phyloP scores from a whole-genome alignment of 345 rosid genomes.

The Rhizophora mangle region DNA sequence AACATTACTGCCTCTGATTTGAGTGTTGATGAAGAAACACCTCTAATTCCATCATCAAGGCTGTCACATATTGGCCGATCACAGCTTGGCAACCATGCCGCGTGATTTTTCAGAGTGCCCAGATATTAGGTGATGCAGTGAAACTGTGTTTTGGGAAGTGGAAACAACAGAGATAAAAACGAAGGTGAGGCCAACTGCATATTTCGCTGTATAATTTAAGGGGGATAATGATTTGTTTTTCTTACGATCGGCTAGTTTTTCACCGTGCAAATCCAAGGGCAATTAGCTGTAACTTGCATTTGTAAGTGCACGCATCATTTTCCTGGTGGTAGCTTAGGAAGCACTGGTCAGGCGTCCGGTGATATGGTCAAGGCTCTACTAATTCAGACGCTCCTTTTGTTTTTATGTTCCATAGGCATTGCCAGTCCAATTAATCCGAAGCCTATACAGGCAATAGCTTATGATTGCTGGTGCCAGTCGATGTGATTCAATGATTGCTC shows the following conservation, averaged over 20 bases:
- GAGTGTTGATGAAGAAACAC: constrained; percentile 75
- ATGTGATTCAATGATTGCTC: no score
- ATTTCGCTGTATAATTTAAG: background rate
- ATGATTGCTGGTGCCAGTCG: no score
- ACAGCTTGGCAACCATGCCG: constrained; percentile 56
- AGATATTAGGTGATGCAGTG: constrained; percentile 5
- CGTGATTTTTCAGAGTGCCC: constrained; percentile 20
- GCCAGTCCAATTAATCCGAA: no score
- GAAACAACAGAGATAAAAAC: background rate
- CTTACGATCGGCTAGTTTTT: background rate
- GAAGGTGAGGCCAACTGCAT: background rate
- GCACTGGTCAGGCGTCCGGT: background rate
- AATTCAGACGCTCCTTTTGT: constrained; percentile 3
- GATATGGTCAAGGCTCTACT: no score
- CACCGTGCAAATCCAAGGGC: background rate
- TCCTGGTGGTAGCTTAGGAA: constrained; percentile 6
- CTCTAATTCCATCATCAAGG: constrained; percentile 65
- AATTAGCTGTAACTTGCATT: constrained; percentile 13
- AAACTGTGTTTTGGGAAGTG: background rate
- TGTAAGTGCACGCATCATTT: constrained; percentile 4
- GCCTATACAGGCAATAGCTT: no score
- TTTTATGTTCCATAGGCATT: background rate
- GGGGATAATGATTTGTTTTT: constrained; percentile 1
- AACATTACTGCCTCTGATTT: constrained; percentile 34
- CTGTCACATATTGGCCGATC: constrained; percentile 78